Evolutionary conservation across 345 rosid genomes (phyloP).

Genomic region (Brassica napus): DNA sequence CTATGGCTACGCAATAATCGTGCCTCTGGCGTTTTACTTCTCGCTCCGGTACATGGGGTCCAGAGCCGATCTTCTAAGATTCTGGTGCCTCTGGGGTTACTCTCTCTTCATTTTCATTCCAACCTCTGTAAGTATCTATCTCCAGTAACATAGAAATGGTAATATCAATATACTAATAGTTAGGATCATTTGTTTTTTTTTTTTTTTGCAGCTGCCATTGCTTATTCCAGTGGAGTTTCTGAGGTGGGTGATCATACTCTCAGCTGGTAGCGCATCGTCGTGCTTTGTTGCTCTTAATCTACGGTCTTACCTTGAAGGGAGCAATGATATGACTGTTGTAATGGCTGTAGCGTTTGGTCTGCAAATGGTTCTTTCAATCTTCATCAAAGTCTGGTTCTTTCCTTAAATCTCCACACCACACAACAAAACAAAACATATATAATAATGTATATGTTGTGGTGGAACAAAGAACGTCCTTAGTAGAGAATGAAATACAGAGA

Average conservation of each 20-base stretch:
- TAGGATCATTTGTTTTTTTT: constrained; percentile 5
- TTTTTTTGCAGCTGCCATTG: constrained; percentile 63
- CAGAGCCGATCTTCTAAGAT: constrained; percentile 69
- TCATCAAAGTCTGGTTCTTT: constrained; percentile 95
- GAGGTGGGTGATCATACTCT: constrained; percentile 79
- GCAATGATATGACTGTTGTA: constrained; percentile 50
- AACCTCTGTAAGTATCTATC: constrained; percentile 58
- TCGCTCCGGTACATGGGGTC: constrained; percentile 78
- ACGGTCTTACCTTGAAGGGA: constrained; percentile 51
- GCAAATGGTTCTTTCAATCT: constrained; percentile 82
- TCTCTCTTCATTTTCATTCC: constrained; percentile 74
- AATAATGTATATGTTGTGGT: constrained; percentile 18
- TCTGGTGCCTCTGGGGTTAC: constrained; percentile 99
- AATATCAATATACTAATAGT: not conserved
- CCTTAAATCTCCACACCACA: constrained; percentile 41
- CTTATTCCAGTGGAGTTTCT: constrained; percentile 77
- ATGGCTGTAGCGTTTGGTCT: constrained; percentile 64
- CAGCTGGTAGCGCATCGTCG: constrained; percentile 66
- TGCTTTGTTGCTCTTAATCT: constrained; percentile 75
- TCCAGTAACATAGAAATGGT: not conserved
- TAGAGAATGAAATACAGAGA: constrained; percentile 21
- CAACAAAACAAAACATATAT: not conserved
- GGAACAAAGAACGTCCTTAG: constrained; percentile 12
- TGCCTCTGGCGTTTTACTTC: constrained; percentile 86
- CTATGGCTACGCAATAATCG: constrained; percentile 73